Evolutionary conservation across 1,284 basidiomycete genomes (phyloP).

Genomic region (Fistulina hepatica): DNA sequence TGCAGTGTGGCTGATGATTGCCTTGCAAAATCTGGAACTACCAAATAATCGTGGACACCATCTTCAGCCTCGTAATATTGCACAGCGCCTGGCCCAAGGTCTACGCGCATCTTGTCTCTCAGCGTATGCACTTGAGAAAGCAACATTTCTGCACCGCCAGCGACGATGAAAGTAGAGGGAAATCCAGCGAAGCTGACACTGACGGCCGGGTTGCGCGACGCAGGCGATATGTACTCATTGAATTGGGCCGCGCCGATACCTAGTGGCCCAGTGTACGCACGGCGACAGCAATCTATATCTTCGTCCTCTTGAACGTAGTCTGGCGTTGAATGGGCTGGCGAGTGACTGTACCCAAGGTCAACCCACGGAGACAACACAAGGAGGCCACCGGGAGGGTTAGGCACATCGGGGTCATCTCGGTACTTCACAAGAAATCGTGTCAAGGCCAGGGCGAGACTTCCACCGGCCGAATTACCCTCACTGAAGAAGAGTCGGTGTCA

Average conservation of each 20-base stretch:
- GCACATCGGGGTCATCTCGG: slow-evolving; percentile 19
- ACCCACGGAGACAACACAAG: slow-evolving; percentile 48
- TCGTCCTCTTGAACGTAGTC: slow-evolving; percentile 29
- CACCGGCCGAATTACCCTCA: slow-evolving; percentile 65
- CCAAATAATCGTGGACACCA: slow-evolving; percentile 42
- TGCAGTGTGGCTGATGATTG: too few relatives aligned
- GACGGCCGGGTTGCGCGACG: slow-evolving; percentile 27
- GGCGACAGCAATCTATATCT: slow-evolving; percentile 22
- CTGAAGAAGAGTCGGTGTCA: too few relatives aligned
- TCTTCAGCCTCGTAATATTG: slow-evolving; percentile 40
- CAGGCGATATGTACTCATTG: slow-evolving; percentile 48
- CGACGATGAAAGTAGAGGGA: slow-evolving; percentile 43
- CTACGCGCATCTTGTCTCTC: slow-evolving; percentile 32
- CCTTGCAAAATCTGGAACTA: too few relatives aligned
- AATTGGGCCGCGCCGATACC: slow-evolving; percentile 28
- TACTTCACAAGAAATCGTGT: slow-evolving; percentile 40
- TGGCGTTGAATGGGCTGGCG: slow-evolving; percentile 10
- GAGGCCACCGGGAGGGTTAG: slow-evolving; percentile 32
- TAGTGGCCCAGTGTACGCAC: slow-evolving; percentile 33
- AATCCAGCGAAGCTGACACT: slow-evolving; percentile 38
- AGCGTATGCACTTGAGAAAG: slow-evolving; percentile 38
- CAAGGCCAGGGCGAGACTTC: slow-evolving; percentile 54
- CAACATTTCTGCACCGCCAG: slow-evolving; percentile 42
- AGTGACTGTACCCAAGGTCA: slow-evolving; percentile 35
- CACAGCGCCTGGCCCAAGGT: slow-evolving; percentile 37